Evolutionary conservation across 2,329 filamentous ascomycete species (phyloP), one percentile per base, ranked within the genome.

Genomic region (Cytospora chrysosperma): DNA sequence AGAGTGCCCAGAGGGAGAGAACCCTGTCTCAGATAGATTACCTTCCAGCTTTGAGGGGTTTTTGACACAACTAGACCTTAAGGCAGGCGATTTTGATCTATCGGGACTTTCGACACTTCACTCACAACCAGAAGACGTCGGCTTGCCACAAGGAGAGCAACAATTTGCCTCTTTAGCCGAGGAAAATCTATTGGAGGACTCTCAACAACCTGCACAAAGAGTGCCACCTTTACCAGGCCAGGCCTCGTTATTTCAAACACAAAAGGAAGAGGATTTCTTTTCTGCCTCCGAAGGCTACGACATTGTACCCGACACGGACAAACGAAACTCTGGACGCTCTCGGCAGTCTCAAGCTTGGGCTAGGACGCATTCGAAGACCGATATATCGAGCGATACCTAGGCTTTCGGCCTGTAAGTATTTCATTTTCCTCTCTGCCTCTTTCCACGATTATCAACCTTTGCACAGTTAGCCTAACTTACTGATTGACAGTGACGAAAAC

Each of bases 131-230:
- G 21, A 49, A 3, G 30, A 30, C 13, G 17, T 17, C 27, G 57
- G 19, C n/a, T 30, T 56, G 40, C 52, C 26, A 13, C 54, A 58
- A 43, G 50, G 21, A 15, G 49, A 43, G 27, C 54, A 59, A 34
- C 47, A 32, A 24, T 49, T 32, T 37, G 47, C 34, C 51, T 51
- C 49, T 1, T n/a, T 56, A 32, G 54, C 54, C n/a, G 57, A 56
- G 37, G 54, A 51, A 19, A 61, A 53, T 47, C 34, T 56, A 17
- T 7, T 32, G 2, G 54, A 64, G 37, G 64, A 64, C 37, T 64
- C 64, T 47, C 61, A 64, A 30, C 64, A 66, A 40, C 53, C 61
- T 57, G 64, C 64, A 30, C 64, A 66, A 52, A 37, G 51, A 37
- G 57, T 61, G 21, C 58, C 54, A n/a, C 64, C 64, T 21, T 21